phyloP scores from a whole-genome alignment of 2,329 filamentous ascomycete species.

The Fusarium chuoi region DNA sequence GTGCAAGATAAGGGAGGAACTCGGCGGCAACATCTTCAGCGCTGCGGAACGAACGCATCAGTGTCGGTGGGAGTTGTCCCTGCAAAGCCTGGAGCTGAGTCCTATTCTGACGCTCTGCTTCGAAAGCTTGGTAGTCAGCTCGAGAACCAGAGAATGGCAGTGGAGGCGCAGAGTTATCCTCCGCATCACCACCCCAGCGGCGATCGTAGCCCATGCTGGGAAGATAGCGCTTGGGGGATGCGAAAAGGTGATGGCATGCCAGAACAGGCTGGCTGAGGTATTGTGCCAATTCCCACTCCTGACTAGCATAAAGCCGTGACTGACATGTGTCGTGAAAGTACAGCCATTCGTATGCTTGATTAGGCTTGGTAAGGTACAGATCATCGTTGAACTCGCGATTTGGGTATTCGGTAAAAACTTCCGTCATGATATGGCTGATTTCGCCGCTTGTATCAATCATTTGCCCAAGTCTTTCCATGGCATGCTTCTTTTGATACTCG shows the following conservation, averaged over 20 bases:
- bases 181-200: constrained; percentile 55
- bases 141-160: constrained; percentile 83
- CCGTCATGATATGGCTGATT: constrained; percentile 79
- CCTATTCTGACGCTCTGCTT: constrained; percentile 82
- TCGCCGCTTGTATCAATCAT: constrained; percentile 85
- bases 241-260: constrained; percentile 92
- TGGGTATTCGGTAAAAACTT: constrained; percentile 89
- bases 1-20: constrained; percentile 84
- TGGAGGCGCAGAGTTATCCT: constrained; percentile 61
- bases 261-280: constrained; percentile 89
- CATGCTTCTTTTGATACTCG: constrained; percentile 76
- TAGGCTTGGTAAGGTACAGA: constrained; percentile 87
- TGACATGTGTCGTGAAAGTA: constrained; percentile 90
- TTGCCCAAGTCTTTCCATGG: constrained; percentile 76
- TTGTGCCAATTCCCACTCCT: constrained; percentile 91
- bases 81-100: constrained; percentile 80
- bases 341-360: constrained; percentile 91
- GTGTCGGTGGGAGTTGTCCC: constrained; percentile 73
- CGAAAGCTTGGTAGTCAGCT: constrained; percentile 83
- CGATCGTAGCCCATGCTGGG: constrained; percentile 55
- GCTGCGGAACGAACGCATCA: constrained; percentile 83
- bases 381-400: constrained; percentile 93
- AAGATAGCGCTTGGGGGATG: constrained; percentile 69
- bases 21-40: constrained; percentile 81
- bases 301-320: constrained; percentile 79